Percentiles rank a stretch among this genome's conserved stretches.
phyloP scores from a whole-genome alignment of 2,329 filamentous ascomycete genomes.

The Penicillium concentricum region DNA sequence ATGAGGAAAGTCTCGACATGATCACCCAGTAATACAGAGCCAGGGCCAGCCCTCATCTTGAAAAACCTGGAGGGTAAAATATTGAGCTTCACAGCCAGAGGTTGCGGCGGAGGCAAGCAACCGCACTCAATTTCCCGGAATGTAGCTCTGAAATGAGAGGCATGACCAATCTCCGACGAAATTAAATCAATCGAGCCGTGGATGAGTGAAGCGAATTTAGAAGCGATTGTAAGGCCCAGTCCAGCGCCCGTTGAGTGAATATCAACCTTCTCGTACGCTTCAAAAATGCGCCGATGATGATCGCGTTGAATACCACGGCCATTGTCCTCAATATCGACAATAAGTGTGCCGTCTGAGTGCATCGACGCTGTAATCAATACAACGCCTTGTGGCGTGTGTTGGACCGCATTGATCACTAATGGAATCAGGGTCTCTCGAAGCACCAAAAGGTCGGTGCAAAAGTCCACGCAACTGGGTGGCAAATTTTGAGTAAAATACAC shows the following conservation, averaged over 20 bases:
- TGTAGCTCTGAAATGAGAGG: conserved; percentile 14
- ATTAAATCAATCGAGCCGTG: conserved; percentile 9
- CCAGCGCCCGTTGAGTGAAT: conserved; percentile 12
- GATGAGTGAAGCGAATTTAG: conserved; percentile 10
- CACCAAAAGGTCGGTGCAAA: conserved; percentile 4
- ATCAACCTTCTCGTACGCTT: conserved; percentile 11
- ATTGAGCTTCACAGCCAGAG: not conserved
- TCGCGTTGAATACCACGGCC: conserved; percentile 7
- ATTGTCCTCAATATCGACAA: conserved; percentile 11
- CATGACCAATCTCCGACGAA: conserved; percentile 3
- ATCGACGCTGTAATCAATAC: conserved; percentile 4
- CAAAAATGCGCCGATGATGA: conserved; percentile 11
- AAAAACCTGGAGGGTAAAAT: not conserved
- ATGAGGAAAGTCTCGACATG: not conserved
- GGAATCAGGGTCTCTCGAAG: conserved; percentile 10
- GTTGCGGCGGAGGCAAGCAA: not conserved
- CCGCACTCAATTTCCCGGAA: conserved; percentile 5
- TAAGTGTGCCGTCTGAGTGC: not conserved
- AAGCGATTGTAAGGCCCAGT: conserved; percentile 13
- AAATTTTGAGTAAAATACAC: conserved; percentile 3
- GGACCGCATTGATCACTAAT: conserved; percentile 7
- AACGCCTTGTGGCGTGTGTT: conserved; percentile 4
- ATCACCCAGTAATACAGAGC: not conserved
- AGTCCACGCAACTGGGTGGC: not conserved
- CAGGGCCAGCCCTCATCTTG: not conserved